Conservation (phyloP, 129 eudicot species). For the Flaveria ramosissima region DNA sequence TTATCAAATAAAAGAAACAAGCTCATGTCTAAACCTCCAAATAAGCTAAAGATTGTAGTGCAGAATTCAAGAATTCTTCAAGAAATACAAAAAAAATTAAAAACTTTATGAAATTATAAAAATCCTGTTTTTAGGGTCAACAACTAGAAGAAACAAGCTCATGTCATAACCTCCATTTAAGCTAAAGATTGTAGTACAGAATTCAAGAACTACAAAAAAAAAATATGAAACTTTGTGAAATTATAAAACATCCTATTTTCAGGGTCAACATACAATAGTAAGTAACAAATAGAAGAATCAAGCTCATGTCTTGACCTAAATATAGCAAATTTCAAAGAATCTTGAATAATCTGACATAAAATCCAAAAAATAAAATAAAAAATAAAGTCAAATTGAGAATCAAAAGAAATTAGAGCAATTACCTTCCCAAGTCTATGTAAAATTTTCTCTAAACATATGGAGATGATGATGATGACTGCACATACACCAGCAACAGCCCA, state of each 20-base stretch:
- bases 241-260: background rate
- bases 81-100: background rate
- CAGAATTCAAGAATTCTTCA: no score
- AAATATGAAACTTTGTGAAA: background rate
- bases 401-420: background rate
- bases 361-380: background rate
- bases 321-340: background rate
- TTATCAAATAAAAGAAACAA: background rate
- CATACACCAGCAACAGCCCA: conserved; percentile 97
- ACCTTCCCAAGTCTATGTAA: conserved; percentile 75
- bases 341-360: background rate
- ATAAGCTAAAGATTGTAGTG: background rate
- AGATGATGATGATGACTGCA: conserved; percentile 70
- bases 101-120: background rate
- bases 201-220: background rate
- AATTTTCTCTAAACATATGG: conserved; percentile 56
- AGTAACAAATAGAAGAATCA: background rate
- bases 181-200: background rate
- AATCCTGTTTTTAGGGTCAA: conserved; percentile 1
- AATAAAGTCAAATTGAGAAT: background rate
- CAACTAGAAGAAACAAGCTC: background rate
- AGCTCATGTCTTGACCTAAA: conserved; percentile 8
- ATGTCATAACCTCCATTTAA: no score
- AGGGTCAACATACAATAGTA: background rate
- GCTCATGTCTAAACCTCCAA: background rate